phyloP scores from a whole-genome alignment of 2,329 filamentous ascomycete species.

The Lojkania enalia region DNA sequence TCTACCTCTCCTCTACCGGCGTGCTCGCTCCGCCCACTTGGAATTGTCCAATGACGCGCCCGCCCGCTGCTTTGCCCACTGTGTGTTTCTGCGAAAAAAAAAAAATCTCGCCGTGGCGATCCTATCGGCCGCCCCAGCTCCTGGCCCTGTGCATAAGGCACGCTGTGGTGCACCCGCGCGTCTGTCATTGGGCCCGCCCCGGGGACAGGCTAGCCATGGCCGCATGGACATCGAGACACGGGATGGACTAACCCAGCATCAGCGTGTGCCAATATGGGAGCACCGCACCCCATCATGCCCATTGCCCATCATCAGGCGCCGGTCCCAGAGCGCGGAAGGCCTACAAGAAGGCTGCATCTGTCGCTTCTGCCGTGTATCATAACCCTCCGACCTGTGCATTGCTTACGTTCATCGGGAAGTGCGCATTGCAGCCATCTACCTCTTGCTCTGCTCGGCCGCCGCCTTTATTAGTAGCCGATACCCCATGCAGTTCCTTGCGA shows the following conservation, averaged over 20 bases:
- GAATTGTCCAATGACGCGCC: constrained; percentile 23
- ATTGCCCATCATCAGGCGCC: constrained; percentile 16
- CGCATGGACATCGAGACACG: constrained; percentile 47
- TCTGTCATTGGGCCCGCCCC: constrained; percentile 28
- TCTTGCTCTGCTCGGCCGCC: constrained; percentile 6
- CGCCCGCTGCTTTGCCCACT: constrained; percentile 24
- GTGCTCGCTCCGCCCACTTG: constrained; percentile 17
- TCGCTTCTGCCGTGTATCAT: neutral
- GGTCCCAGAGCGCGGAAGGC: constrained; percentile 10
- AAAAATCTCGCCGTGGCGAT: constrained; percentile 17
- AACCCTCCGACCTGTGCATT: neutral
- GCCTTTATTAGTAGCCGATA: constrained; percentile 10
- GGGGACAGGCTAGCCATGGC: constrained; percentile 27
- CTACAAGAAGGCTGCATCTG: constrained; percentile 12
- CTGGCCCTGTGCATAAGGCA: constrained; percentile 27
- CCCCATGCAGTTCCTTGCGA: constrained; percentile 11
- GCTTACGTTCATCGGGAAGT: neutral
- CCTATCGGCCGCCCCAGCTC: constrained; percentile 33
- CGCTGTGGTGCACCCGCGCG: constrained; percentile 17
- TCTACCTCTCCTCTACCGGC: constrained; percentile 16
- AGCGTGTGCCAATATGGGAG: constrained; percentile 13
- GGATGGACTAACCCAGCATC: constrained; percentile 34
- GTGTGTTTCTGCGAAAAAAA: constrained; percentile 21
- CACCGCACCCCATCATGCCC: constrained; percentile 9
- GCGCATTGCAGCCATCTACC: no score